These are phyloP conservation scores for Curvularia sp. DNA, from an alignment of 2,329 filamentous ascomycete genomes.

Conservation along the genomic window DNA sequence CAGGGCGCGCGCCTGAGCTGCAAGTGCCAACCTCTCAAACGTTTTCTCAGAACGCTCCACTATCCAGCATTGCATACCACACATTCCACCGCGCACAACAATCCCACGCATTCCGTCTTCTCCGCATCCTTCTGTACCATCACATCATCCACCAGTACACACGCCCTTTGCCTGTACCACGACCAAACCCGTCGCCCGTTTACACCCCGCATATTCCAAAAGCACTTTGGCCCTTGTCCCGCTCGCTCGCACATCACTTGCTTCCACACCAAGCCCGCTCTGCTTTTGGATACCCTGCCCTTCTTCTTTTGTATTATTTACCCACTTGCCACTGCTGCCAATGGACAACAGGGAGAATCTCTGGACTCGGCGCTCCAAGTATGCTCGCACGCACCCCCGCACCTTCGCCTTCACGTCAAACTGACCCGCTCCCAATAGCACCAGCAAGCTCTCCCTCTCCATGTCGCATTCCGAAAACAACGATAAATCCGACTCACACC, in stretches of 20 bases:
- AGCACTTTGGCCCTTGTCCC: constrained; percentile 34
- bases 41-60: constrained; percentile 37
- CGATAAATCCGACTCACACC: constrained; percentile 60
- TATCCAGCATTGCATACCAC: constrained; percentile 29
- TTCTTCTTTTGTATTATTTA: constrained; percentile 15
- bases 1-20: constrained; percentile 31
- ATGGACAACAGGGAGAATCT: constrained; percentile 57
- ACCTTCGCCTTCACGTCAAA: constrained; percentile 16
- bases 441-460: constrained; percentile 89
- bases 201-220: constrained; percentile 15
- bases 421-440: constrained; percentile 61
- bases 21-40: constrained; percentile 39
- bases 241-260: constrained; percentile 38
- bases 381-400: constrained; percentile 50
- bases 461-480: constrained; percentile 68
- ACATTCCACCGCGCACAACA: constrained; percentile 26
- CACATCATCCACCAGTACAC: constrained; percentile 11
- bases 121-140: constrained; percentile 12
- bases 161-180: constrained; percentile 9
- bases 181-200: constrained; percentile 12
- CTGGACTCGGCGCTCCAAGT: constrained; percentile 88
- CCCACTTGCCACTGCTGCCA: constrained; percentile 31
- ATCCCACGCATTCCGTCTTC: constrained; percentile 8
- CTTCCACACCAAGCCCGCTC: constrained; percentile 48
- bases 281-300: constrained; percentile 36